Evolutionary conservation across 2,329 filamentous ascomycete genomes (phyloP).

Genomic region (Mariannaea sp.): DNA sequence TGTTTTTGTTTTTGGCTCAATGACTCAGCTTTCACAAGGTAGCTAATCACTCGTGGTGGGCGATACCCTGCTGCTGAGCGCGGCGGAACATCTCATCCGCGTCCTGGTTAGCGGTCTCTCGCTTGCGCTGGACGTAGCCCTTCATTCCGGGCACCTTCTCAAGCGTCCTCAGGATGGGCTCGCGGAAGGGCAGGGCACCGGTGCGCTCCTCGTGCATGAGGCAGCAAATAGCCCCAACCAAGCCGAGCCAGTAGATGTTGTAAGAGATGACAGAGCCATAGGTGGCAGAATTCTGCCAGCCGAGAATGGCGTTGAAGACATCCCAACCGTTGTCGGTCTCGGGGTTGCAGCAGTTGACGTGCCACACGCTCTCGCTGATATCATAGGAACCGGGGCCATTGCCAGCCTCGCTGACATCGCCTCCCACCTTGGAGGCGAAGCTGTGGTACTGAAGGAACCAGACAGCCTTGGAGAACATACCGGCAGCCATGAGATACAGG

Average conservation of each 20-base stretch:
- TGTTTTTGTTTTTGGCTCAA: neutral
- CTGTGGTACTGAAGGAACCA: conserved; percentile 72
- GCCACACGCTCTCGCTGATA: conserved; percentile 77
- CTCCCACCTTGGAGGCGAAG: conserved; percentile 59
- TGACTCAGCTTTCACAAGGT: neutral
- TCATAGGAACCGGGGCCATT: conserved; percentile 76
- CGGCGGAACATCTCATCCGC: conserved; percentile 16
- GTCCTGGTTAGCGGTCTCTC: neutral
- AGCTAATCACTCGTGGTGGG: conserved; percentile 3
- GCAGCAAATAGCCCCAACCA: conserved; percentile 39
- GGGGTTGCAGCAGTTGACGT: conserved; percentile 75
- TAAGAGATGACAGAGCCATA: conserved; percentile 85
- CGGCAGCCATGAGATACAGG: conserved; percentile 80
- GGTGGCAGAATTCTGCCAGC: conserved; percentile 84
- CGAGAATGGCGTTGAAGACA: conserved; percentile 73
- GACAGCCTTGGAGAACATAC: conserved; percentile 75
- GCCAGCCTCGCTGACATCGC: conserved; percentile 54
- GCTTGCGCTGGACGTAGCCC: conserved; percentile 14
- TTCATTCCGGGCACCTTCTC: conserved; percentile 16
- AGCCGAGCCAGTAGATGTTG: conserved; percentile 77
- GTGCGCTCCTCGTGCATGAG: conserved; percentile 21
- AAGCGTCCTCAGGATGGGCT: neutral
- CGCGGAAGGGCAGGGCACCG: conserved; percentile 12
- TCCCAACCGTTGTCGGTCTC: conserved; percentile 70
- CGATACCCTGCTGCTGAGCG: conserved; percentile 16